Evolutionary conservation across 768 basidiomycete species (phyloP).

Genomic region (Russula abietina): DNA sequence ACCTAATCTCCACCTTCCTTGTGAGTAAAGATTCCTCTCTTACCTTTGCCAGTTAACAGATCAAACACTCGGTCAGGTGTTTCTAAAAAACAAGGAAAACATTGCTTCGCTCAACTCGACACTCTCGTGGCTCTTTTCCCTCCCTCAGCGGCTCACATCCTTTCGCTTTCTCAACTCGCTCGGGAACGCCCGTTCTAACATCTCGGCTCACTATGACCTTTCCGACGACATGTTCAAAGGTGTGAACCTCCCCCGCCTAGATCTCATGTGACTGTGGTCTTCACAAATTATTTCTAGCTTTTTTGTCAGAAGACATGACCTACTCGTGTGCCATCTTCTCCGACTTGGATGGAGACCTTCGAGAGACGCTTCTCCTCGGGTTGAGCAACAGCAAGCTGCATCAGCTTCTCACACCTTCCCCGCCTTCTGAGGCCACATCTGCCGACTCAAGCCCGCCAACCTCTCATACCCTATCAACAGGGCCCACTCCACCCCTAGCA

Average conservation of each 20-base stretch:
- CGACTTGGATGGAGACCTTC: slow-evolving; percentile 5
- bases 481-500: slow-evolving; percentile 16
- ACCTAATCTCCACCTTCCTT: slow-evolving; percentile 16
- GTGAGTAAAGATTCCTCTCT: neutral
- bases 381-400: neutral
- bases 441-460: neutral
- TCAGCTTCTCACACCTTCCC: slow-evolving; percentile 1
- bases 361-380: neutral
- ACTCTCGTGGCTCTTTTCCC: slow-evolving; percentile 14
- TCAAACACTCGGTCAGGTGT: neutral
- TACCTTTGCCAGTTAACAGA: neutral
- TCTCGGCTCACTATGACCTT: slow-evolving; percentile 38
- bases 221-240: slow-evolving; percentile 38
- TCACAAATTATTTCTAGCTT: neutral
- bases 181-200: slow-evolving; percentile 23
- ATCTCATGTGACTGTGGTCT: neutral
- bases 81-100: slow-evolving; percentile 13
- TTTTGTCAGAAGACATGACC: slow-evolving; percentile 7
- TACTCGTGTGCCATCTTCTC: slow-evolving; percentile 7
- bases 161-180: slow-evolving; percentile 17
- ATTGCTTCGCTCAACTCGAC: slow-evolving; percentile 21
- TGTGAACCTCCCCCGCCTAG: neutral
- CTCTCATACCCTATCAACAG: neutral
- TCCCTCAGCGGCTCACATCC: slow-evolving; percentile 8
- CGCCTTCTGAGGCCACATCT: neutral